These are phyloP conservation scores for Suillus discolor DNA, from an alignment of 768 basidiomycete genomes.

Conservation along the genomic window DNA sequence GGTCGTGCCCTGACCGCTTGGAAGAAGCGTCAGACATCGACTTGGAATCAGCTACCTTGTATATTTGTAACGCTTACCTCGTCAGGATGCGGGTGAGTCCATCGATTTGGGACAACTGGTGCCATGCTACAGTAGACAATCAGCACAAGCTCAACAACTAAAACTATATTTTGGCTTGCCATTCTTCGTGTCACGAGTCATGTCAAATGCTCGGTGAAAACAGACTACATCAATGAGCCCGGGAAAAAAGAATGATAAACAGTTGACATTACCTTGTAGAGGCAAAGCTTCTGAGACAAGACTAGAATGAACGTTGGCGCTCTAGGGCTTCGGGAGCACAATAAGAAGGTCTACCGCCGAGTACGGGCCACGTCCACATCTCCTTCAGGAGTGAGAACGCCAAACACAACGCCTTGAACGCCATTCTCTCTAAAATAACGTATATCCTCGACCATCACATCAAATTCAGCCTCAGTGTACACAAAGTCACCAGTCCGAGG, in stretches of 20 bases:
- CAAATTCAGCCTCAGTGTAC: slow-evolving; percentile 66
- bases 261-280: slow-evolving; percentile 53
- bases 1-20: slow-evolving; percentile 54
- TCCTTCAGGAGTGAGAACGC: slow-evolving; percentile 58
- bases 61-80: slow-evolving; percentile 47
- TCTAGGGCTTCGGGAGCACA: neutral
- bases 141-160: neutral
- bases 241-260: neutral
- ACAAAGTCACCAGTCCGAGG: slow-evolving; percentile 81
- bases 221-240: slow-evolving; percentile 50
- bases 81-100: slow-evolving; percentile 80
- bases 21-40: slow-evolving; percentile 3
- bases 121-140: slow-evolving; percentile 25
- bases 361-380: slow-evolving; percentile 60
- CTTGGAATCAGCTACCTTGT: neutral
- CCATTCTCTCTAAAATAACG: slow-evolving; percentile 55
- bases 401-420: slow-evolving; percentile 69
- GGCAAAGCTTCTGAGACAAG: slow-evolving; percentile 60
- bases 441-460: slow-evolving; percentile 78
- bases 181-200: slow-evolving; percentile 56
- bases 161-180: slow-evolving; percentile 38
- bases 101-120: slow-evolving; percentile 53
- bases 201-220: slow-evolving; percentile 81
- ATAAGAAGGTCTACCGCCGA: slow-evolving; percentile 38
- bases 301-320: slow-evolving; percentile 32